Base-by-base conservation (phyloP, 345 rosid genomes). In the Limnanthes douglasii region DNA sequence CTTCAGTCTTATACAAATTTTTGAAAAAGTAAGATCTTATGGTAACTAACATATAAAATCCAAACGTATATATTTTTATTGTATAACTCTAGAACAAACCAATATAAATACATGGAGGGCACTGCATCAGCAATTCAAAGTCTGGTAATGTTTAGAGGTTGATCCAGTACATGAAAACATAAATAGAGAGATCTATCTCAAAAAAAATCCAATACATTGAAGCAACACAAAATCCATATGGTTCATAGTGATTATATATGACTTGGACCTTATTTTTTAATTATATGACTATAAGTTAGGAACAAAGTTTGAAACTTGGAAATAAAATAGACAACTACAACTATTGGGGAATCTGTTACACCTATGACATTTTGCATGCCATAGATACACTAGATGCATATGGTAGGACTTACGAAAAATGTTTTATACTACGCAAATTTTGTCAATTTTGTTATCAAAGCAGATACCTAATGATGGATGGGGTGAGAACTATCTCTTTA, bases 401-500 rank as follows among this genome's bases (percentile, higher is more conserved):
- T 21, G 73, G 73, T 35, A 50, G 66, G 50, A 62, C 59, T 2
- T 70, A 62, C 26, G 5, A 41, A 17, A 56, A 24, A 2, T 46
- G 65, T 6, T 16, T 8, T 9, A 56, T 65, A 1, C 27, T 64
- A 21, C 71, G 62, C 1, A 57, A 45, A 25, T 66, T 59, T 16
- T 69, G 62, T 8, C 41, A 70, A 5, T 70, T 70, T 48, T 70
- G 10, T 56, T 71, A 2, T 15, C 1, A 32, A 8, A 21, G 15
- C 79, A 75, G 37, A 62, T 27, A 41, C 68, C 41, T 6, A 55
- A 67, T 46, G 84, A 78, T 29, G 78, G 78, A 2, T 74, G 75
- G 78, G 75, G 72, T 8, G 84, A 70, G 50, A 70, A 68, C 62
- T 61, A 52, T 28, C 54, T 53, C 24, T 72, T 78, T 36, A 72